phyloP scores from a whole-genome alignment of 176 grass and related monocot species.

The Phyllostachys edulis region DNA sequence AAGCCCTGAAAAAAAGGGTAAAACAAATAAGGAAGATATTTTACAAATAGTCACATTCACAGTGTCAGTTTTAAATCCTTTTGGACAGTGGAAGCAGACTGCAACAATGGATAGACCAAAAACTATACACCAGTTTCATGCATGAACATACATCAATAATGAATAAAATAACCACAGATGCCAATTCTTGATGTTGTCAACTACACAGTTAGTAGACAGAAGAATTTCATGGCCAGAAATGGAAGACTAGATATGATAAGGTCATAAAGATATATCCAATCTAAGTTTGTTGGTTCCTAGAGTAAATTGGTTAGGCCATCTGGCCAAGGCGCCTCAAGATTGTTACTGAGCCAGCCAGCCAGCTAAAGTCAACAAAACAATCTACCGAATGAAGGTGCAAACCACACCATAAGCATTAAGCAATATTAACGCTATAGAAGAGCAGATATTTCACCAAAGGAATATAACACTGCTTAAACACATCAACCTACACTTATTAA shows the following conservation, averaged over 20 bases:
- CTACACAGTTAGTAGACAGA: background rate
- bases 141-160: slow-evolving; percentile 7
- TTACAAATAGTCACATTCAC: background rate
- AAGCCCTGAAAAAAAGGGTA: slow-evolving; percentile 56
- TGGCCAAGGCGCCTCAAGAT: slow-evolving; percentile 5
- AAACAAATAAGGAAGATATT: slow-evolving; percentile 13
- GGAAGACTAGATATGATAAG: background rate
- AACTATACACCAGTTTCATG: background rate
- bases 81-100: slow-evolving; percentile 20
- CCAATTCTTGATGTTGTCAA: background rate
- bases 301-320: background rate
- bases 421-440: background rate
- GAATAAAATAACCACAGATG: slow-evolving; percentile 13
- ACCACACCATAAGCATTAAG: slow-evolving; percentile 1
- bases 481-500: background rate
- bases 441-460: background rate
- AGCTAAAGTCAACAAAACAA: background rate
- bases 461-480: slow-evolving; percentile 11
- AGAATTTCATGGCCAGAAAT: background rate
- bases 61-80: background rate
- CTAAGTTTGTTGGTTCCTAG: background rate
- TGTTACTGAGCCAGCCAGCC: background rate
- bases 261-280: background rate
- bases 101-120: background rate
- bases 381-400: background rate